These are phyloP conservation scores for Gomphus bonarii DNA, from an alignment of 1,284 basidiomycete genomes.

Conservation along the genomic window DNA sequence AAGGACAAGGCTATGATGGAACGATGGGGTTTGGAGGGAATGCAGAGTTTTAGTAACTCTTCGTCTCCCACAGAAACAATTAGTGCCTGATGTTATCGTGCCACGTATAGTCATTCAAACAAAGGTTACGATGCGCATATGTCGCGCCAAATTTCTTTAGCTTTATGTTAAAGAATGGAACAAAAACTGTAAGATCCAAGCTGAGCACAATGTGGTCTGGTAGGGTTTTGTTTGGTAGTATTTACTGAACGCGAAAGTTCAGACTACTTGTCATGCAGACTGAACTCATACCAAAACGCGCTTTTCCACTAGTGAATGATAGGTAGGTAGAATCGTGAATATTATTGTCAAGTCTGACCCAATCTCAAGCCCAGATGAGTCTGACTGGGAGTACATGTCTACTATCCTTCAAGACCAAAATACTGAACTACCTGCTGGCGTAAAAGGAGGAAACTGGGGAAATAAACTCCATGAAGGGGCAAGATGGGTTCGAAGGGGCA, in stretches of 20 bases:
- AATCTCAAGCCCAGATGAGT: background rate
- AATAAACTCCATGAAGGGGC: conserved; percentile 57
- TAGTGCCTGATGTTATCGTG: too few species aligned
- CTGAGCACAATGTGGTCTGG: too few species aligned
- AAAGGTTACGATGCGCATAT: background rate
- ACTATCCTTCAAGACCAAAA: conserved; percentile 33
- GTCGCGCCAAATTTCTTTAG: too few species aligned
- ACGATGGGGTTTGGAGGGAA: conserved; percentile 87
- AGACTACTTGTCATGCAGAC: background rate
- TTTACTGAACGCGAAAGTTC: background rate
- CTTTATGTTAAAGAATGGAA: too few species aligned
- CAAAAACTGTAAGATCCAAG: too few species aligned
- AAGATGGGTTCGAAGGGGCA: conserved; percentile 66
- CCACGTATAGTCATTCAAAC: too few species aligned
- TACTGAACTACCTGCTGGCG: conserved; percentile 35
- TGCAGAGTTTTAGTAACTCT: conserved; percentile 74
- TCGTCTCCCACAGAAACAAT: too few species aligned
- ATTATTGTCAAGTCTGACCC: background rate
- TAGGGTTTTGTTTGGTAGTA: background rate
- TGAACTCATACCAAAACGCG: background rate
- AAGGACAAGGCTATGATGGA: conserved; percentile 91
- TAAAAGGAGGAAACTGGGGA: conserved; percentile 66
- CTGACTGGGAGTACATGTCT: conserved; percentile 22
- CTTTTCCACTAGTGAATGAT: background rate
- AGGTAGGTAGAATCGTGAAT: background rate